Percentiles rank a stretch among this genome's conserved stretches.
Conservation (phyloP, 345 rosid genomes). For the Boechera divaricarpa region DNA sequence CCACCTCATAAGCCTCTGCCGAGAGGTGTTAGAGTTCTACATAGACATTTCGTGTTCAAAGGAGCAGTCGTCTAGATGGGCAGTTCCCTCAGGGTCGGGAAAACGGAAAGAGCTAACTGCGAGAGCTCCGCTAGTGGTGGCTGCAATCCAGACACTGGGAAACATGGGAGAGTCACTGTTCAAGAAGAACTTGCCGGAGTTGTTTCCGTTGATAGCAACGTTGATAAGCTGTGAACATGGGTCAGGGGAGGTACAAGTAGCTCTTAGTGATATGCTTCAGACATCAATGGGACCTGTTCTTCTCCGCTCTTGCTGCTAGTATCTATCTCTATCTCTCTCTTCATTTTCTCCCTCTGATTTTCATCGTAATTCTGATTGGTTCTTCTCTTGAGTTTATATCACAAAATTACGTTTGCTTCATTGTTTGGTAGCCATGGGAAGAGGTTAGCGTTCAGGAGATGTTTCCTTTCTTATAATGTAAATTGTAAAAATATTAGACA, state of each 20-base stretch:
- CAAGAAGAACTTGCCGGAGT: slow-evolving; percentile 64
- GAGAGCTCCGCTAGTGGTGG: slow-evolving; percentile 79
- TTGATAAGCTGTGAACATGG: slow-evolving; percentile 96
- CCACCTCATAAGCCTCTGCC: slow-evolving; percentile 66
- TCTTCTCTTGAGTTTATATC: slow-evolving; percentile 3
- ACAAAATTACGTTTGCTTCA: slow-evolving; percentile 16
- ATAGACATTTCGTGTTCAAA: slow-evolving; percentile 57
- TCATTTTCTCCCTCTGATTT: slow-evolving; percentile 21
- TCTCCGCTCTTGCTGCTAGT: slow-evolving; percentile 68
- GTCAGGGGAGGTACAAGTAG: slow-evolving; percentile 84
- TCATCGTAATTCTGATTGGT: slow-evolving; percentile 30
- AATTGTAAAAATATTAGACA: slow-evolving; percentile 41
- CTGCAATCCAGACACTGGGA: slow-evolving; percentile 81
- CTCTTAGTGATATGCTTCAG: slow-evolving; percentile 88
- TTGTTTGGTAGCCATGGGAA: slow-evolving; percentile 34
- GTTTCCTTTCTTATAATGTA: slow-evolving; percentile 33
- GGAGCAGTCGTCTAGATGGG: slow-evolving; percentile 54
- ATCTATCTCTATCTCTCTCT: slow-evolving; percentile 43
- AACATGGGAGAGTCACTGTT: slow-evolving; percentile 76
- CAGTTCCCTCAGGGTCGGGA: slow-evolving; percentile 78
- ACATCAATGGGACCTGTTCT: slow-evolving; percentile 82
- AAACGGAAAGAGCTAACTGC: slow-evolving; percentile 78
- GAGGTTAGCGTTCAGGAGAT: slow-evolving; percentile 39
- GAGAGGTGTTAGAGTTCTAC: slow-evolving; percentile 71
- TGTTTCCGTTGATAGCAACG: slow-evolving; percentile 81